Percentiles rank a stretch among this genome's conserved stretches.
Evolutionary conservation across 2,329 filamentous ascomycete species (phyloP).

Genomic region (Macroventuria anomochaeta): DNA sequence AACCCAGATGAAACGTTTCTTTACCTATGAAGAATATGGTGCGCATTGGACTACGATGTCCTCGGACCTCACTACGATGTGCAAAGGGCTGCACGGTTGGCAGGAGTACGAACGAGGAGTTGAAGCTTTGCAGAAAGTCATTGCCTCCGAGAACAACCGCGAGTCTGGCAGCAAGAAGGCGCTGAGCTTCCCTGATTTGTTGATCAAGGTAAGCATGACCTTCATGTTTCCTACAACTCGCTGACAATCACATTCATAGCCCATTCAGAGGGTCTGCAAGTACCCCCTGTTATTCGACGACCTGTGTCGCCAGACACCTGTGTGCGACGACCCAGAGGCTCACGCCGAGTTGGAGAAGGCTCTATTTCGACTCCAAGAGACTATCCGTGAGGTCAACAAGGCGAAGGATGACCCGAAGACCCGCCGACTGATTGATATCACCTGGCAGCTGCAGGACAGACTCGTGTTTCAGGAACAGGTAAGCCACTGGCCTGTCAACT

Average conservation of each 20-base stretch:
- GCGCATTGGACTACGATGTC: conserved; percentile 88
- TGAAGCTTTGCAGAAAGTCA: conserved; percentile 77
- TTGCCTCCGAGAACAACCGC: conserved; percentile 72
- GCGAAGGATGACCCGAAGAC: conserved; percentile 79
- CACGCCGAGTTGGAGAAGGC: conserved; percentile 80
- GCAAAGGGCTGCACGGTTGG: conserved; percentile 75
- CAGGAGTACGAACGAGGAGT: conserved; percentile 82
- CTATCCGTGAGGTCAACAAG: conserved; percentile 80
- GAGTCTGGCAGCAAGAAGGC: conserved; percentile 73
- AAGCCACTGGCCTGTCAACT: conserved; percentile 20
- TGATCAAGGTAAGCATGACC: conserved; percentile 75
- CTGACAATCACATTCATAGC: conserved; percentile 58
- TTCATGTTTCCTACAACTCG: not conserved
- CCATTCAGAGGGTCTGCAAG: conserved; percentile 89
- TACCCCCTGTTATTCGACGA: conserved; percentile 89
- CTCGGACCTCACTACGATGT: conserved; percentile 73
- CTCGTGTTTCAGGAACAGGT: conserved; percentile 77
- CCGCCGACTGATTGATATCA: conserved; percentile 76
- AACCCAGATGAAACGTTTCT: conserved; percentile 76
- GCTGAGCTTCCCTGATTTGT: conserved; percentile 80
- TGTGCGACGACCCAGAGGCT: conserved; percentile 81
- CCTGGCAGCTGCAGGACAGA: conserved; percentile 83
- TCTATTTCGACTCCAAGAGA: conserved; percentile 73
- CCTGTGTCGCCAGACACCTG: conserved; percentile 80
- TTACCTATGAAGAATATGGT: conserved; percentile 89